Conservation (phyloP, 805 yeast genomes). For the Kluyveromyces aestuarii region DNA sequence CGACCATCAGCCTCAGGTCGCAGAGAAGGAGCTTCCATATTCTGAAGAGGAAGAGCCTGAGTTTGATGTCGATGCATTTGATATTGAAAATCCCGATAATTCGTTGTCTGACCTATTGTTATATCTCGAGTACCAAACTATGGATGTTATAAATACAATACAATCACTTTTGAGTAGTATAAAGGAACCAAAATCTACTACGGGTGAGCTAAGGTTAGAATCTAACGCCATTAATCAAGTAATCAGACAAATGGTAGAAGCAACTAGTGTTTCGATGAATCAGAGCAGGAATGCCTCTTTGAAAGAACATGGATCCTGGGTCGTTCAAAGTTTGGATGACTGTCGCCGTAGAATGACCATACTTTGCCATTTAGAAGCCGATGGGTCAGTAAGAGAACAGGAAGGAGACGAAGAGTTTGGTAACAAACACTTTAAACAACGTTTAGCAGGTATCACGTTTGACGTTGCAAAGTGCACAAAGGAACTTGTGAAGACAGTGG, state of each 20-base stretch:
- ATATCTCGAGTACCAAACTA: constrained; percentile 89
- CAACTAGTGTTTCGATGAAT: constrained; percentile 79
- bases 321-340: constrained; percentile 76
- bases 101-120: constrained; percentile 74
- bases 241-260: constrained; percentile 80
- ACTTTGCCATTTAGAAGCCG: constrained; percentile 40
- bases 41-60: constrained; percentile 22
- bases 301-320: constrained; percentile 88
- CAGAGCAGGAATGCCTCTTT: constrained; percentile 79
- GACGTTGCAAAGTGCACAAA: constrained; percentile 95
- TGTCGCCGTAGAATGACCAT: constrained; percentile 76
- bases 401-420: constrained; percentile 55
- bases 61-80: constrained; percentile 67
- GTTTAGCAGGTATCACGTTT: constrained; percentile 92
- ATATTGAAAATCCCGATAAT: constrained; percentile 80
- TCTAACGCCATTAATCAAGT: constrained; percentile 71
- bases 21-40: constrained; percentile 1
- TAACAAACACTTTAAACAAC: constrained; percentile 81
- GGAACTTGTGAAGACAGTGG: constrained; percentile 91
- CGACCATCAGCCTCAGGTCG: neutral
- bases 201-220: constrained; percentile 62
- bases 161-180: constrained; percentile 72
- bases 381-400: constrained; percentile 24
- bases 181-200: constrained; percentile 66
- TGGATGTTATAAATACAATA: constrained; percentile 81